Evolutionary conservation across 2,329 filamentous ascomycete genomes (phyloP), one percentile per base, ranked within the genome.

Genomic region (Diaporthe sp.): DNA sequence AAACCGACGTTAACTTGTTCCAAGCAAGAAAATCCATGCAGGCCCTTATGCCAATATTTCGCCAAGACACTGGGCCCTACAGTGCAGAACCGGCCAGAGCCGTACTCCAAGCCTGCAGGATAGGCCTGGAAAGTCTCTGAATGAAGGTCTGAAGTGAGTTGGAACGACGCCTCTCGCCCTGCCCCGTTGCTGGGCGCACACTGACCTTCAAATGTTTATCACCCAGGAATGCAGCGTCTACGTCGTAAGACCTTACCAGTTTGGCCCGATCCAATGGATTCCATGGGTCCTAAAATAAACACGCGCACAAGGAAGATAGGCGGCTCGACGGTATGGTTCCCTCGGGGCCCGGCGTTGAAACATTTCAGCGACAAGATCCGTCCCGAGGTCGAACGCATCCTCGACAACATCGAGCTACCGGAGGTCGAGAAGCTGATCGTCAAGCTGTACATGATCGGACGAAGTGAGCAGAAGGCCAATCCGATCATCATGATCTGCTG

Each of bases 171-270:
- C 8, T 19, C 17, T 9, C 44, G 44, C 2, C 44, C 19, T 22
- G 34, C 4, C 34, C 12, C 2, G 1, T 2, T 28, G 3, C 58
- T 17, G 1, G 13, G 15, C 8, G 3, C 3, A 44, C 2, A 22
- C 3, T 17, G 4, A 8, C 2, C 10, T 12, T 10, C 6, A 8
- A 10, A 2, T 44, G 15, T 44, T 3, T 17, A 17, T 10, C 0
- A 7, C 7, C 2, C 15, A 28, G n/a, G 25, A 15, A 62, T 62
- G 59, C 34, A 42, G 59, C 58, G n/a, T 17, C 55, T 58, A 5
- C 31, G 57, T 3, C 31, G n/a, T 3, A 46, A 44, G 39, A 19
- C n/a, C 1, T 2, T 44, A 19, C n/a, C 59, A 44, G 9, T 17
- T 3, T 65, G 59, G 59, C 59, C 59, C 2, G 25, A 65, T 44